Conservation (phyloP, 164 flowering plant genomes). For the Kalanchoe fedtschenkoi region DNA sequence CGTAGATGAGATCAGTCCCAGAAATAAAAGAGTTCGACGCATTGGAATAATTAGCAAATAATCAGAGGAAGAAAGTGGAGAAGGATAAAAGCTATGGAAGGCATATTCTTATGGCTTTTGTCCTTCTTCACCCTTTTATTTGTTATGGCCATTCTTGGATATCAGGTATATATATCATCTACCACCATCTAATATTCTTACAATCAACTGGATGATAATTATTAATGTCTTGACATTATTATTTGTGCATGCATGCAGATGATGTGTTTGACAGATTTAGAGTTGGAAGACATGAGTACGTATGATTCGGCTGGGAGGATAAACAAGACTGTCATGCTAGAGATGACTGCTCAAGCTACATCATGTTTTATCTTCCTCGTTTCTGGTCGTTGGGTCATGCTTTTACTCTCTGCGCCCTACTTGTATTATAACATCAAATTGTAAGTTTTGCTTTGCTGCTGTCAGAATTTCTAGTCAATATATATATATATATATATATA, state of each 20-base stretch:
- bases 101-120: constrained; percentile 17
- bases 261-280: constrained; percentile 37
- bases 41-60: neutral
- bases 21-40: neutral
- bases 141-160: constrained; percentile 15
- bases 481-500: no score
- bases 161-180: constrained; percentile 12
- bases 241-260: no score
- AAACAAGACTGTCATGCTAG: constrained; percentile 29
- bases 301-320: constrained; percentile 34
- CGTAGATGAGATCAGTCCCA: neutral
- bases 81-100: constrained; percentile 12
- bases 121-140: constrained; percentile 16
- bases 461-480: no score
- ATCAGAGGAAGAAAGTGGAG: constrained; percentile 1
- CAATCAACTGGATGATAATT: neutral
- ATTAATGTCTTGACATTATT: no score
- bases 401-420: constrained; percentile 29
- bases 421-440: constrained; percentile 24
- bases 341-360: constrained; percentile 27
- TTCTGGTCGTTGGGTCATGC: constrained; percentile 40
- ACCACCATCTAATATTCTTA: neutral
- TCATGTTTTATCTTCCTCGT: constrained; percentile 24
- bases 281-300: constrained; percentile 36
- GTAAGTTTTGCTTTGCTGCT: constrained; percentile 25